phyloP scores from a whole-genome alignment of 1,284 basidiomycete species.

The Exobasidium rhododendri region DNA sequence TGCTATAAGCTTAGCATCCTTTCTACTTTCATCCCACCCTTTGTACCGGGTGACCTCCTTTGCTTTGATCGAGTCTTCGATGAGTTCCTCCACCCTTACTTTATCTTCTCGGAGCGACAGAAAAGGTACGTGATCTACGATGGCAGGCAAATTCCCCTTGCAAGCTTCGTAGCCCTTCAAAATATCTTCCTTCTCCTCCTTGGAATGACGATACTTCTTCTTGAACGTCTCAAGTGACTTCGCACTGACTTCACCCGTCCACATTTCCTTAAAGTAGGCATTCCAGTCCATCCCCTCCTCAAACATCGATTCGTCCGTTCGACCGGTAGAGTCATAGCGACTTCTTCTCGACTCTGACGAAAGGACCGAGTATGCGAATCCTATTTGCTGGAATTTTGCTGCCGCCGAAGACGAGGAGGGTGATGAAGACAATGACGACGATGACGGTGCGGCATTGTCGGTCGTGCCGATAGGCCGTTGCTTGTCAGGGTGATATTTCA shows the following conservation, averaged over 20 bases:
- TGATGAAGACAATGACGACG: conserved; percentile 9
- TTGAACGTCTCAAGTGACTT: conserved; percentile 47
- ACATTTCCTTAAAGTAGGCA: conserved; percentile 53
- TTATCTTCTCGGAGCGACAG: conserved; percentile 44
- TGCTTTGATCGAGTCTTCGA: conserved; percentile 33
- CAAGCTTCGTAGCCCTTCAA: conserved; percentile 37
- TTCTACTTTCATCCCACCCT: conserved; percentile 27
- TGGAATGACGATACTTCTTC: conserved; percentile 45
- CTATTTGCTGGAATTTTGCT: conserved; percentile 48
- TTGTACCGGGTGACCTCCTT: conserved; percentile 33
- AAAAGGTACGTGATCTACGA: conserved; percentile 49
- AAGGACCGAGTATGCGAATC: conserved; percentile 52
- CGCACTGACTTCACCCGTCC: conserved; percentile 48
- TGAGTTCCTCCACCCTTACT: conserved; percentile 33
- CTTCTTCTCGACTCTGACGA: conserved; percentile 39
- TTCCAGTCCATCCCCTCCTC: conserved; percentile 54
- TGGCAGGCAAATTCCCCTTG: conserved; percentile 33
- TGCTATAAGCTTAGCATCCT: conserved; percentile 27
- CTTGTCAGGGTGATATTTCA: conserved; percentile 53
- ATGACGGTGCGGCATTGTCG: conserved; percentile 11
- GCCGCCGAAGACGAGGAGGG: neutral
- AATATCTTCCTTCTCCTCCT: conserved; percentile 48
- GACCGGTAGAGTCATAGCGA: conserved; percentile 49
- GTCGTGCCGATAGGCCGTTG: conserved; percentile 14
- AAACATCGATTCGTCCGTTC: conserved; percentile 43